These are phyloP conservation scores for Verticillium dahliae DNA, from an alignment of 2,329 filamentous ascomycete species.

Conservation along the genomic window DNA sequence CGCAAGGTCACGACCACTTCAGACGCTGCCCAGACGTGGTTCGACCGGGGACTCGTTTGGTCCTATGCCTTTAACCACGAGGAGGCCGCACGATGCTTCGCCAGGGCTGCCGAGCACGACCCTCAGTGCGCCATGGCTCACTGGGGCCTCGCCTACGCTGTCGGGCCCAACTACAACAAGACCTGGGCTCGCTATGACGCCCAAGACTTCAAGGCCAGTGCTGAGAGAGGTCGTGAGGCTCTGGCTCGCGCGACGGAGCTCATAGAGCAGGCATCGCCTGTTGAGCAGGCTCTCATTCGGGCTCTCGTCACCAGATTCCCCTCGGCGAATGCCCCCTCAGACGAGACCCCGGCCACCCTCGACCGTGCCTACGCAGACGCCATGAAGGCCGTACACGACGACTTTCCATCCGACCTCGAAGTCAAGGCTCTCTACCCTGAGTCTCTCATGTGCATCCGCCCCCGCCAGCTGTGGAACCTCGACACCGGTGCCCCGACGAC, in stretches of 20 bases:
- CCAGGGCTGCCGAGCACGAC: slow-evolving; percentile 50
- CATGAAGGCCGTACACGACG: slow-evolving; percentile 29
- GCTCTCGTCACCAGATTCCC: slow-evolving; percentile 60
- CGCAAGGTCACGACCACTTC: slow-evolving; percentile 48
- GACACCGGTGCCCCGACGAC: slow-evolving; percentile 18
- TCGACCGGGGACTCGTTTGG: slow-evolving; percentile 66
- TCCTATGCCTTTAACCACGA: slow-evolving; percentile 72
- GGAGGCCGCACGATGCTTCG: slow-evolving; percentile 60
- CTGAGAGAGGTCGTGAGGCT: slow-evolving; percentile 40
- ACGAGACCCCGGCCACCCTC: slow-evolving; percentile 43
- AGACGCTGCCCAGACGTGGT: slow-evolving; percentile 56
- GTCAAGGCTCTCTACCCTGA: slow-evolving; percentile 30
- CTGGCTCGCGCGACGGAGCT: slow-evolving; percentile 36
- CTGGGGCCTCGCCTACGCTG: slow-evolving; percentile 64
- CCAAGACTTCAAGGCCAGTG: slow-evolving; percentile 41
- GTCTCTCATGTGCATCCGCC: slow-evolving; percentile 40
- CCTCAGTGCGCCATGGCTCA: slow-evolving; percentile 53
- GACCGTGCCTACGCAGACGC: slow-evolving; percentile 47
- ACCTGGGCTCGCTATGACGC: slow-evolving; percentile 67
- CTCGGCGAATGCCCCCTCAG: slow-evolving; percentile 28
- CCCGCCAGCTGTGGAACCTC: slow-evolving; percentile 38
- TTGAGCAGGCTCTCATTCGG: slow-evolving; percentile 57
- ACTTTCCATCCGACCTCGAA: slow-evolving; percentile 32
- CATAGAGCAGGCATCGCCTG: slow-evolving; percentile 28
- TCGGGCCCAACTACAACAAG: slow-evolving; percentile 73